A percentile compares a stretch with the other conserved stretches of the same genome.
Evolutionary conservation across 306 rosid species (phyloP).

Genomic region (Begonia peltatifolia): DNA sequence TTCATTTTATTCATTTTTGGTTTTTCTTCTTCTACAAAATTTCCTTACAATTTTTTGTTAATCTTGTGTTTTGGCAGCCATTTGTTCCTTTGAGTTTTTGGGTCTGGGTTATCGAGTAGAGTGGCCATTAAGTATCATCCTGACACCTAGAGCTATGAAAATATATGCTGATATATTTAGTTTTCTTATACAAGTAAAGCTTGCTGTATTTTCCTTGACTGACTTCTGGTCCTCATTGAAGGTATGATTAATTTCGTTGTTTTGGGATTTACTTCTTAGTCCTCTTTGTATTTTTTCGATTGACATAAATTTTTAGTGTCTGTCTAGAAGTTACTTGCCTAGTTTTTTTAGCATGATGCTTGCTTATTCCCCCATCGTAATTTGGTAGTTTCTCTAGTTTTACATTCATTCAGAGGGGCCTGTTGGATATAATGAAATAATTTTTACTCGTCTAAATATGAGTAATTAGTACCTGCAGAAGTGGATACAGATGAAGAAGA

Average conservation of each 20-base stretch:
- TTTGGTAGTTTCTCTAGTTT: no score
- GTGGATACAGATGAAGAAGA: background rate
- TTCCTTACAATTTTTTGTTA: conserved; percentile 1
- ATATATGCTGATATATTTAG: conserved; percentile 83
- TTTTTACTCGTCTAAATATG: no score
- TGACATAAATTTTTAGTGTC: no score
- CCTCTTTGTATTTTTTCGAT: no score
- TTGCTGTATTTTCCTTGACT: conserved; percentile 65
- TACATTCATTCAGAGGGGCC: no score
- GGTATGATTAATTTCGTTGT: conserved; percentile 28
- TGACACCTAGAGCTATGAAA: conserved; percentile 66
- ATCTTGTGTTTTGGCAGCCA: conserved; percentile 46
- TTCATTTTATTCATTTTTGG: background rate
- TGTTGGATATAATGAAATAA: no score
- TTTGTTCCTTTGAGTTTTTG: conserved; percentile 79
- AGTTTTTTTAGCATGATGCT: background rate
- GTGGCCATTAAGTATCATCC: conserved; percentile 80
- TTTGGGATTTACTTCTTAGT: background rate
- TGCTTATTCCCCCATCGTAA: background rate
- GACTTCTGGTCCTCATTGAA: conserved; percentile 77
- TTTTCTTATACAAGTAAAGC: conserved; percentile 91
- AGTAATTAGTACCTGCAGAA: background rate
- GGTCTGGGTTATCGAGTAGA: conserved; percentile 88
- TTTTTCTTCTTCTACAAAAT: background rate
- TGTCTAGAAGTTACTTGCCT: background rate